Percentiles rank a stretch among this genome's conserved stretches.
These are phyloP conservation scores for Mycena crocata DNA, from an alignment of 768 basidiomycete genomes.

Conservation along the genomic window DNA sequence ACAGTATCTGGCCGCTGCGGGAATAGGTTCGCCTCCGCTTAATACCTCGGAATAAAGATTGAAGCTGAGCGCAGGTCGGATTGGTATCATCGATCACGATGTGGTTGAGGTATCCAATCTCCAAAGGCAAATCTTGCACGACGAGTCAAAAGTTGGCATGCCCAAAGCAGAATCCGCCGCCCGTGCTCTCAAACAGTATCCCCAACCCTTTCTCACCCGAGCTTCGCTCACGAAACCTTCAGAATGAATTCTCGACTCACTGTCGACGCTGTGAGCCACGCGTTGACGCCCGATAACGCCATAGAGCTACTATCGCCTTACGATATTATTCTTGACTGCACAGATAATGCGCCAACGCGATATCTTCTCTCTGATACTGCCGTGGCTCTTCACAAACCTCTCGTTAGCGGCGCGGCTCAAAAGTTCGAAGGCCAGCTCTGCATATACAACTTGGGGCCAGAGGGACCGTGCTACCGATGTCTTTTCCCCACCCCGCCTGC, in stretches of 20 bases:
- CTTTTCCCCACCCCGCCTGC: slow-evolving; percentile 87
- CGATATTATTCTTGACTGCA: slow-evolving; percentile 91
- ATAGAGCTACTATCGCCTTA: slow-evolving; percentile 68
- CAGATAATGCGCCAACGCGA: slow-evolving; percentile 91
- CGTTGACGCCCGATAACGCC: slow-evolving; percentile 75
- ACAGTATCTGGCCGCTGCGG: slow-evolving; percentile 93
- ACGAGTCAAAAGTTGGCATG: slow-evolving; percentile 77
- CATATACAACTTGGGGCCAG: slow-evolving; percentile 73
- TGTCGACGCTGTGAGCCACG: slow-evolving; percentile 64
- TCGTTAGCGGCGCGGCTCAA: slow-evolving; percentile 95
- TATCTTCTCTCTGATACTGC: slow-evolving; percentile 93
- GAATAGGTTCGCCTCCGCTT: slow-evolving; percentile 84
- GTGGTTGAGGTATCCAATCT: slow-evolving; percentile 89
- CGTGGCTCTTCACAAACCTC: slow-evolving; percentile 78
- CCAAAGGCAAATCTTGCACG: slow-evolving; percentile 93
- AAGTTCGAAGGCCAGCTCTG: slow-evolving; percentile 86
- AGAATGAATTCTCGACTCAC: slow-evolving; percentile 83
- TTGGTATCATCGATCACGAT: slow-evolving; percentile 93
- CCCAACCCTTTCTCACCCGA: neutral
- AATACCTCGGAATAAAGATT: neutral
- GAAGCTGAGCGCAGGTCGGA: slow-evolving; percentile 63
- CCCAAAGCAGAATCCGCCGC: slow-evolving; percentile 88
- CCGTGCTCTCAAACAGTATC: slow-evolving; percentile 71
- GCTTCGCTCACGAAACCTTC: slow-evolving; percentile 19
- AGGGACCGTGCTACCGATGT: slow-evolving; percentile 94